Base-by-base conservation (phyloP, 177 flowering plant genomes). In the Tripterygium wilfordii region DNA sequence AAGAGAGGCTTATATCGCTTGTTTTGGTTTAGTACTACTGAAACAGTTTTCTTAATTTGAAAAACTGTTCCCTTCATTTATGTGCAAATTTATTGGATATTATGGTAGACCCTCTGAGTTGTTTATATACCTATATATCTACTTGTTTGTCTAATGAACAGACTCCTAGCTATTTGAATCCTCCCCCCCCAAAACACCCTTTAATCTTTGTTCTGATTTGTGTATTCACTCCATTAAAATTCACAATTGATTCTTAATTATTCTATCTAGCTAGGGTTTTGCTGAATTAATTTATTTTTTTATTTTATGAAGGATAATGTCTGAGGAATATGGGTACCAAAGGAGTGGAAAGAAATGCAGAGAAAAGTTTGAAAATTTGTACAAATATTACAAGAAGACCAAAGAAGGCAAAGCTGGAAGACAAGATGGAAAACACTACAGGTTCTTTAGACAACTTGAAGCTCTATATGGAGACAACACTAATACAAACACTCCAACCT, bases 341-440 rank as follows among this genome's bases (percentile, higher is more conserved):
- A 56, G 82, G 49, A 79, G 62, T 41, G 80, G 75, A 19, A 77
- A 76, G 64, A 82, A 82, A 55, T 78, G 88, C 59, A 74, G 66
- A 49, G 88, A 79, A 69, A 82, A 82, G 65, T 82, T 82, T 46
- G 82, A 82, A 53, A 82, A 76, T 50, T 47, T 82, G 37, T 75
- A 72, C 63, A 82, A 82, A 45, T 79, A 82, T 28, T 65, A 79
- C 64, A 74, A 60, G 65, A 74, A 79, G 43, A 79, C 80, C 13
- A 79, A 76, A 57, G 76, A 72, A 21, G 76, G 79, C 8, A 47
- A 66, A 68, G 61, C 73, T 26, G 62, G 70, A 12, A 61, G 69
- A 36, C 72, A 63, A 19, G 70, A 68, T 35, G 70, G 80, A 4
- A 82, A 74, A 51, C 60, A 51, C 40, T 82, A 82, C 46, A 56